Percentiles rank a stretch among this genome's conserved stretches.
These are phyloP conservation scores for Aspergillus awamori DNA, from an alignment of 2,329 filamentous ascomycete species.

Conservation along the genomic window DNA sequence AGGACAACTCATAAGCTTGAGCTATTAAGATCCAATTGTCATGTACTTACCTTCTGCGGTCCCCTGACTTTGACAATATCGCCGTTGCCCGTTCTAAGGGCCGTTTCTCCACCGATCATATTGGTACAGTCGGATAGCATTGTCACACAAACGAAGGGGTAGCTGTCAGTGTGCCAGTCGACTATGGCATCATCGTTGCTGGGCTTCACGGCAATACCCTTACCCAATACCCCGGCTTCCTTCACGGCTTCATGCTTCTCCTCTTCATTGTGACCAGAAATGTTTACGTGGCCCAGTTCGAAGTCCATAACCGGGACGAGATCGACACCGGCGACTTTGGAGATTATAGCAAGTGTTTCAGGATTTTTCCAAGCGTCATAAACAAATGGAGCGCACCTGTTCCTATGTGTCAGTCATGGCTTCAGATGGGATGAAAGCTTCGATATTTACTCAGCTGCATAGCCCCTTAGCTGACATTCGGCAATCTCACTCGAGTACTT, in stretches of 20 bases:
- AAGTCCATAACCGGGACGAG: conserved; percentile 58
- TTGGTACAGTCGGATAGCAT: conserved; percentile 64
- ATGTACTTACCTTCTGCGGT: conserved; percentile 57
- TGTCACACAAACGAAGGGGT: conserved; percentile 70
- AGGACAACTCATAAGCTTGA: conserved; percentile 9
- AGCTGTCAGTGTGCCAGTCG: conserved; percentile 67
- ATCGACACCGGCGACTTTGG: conserved; percentile 58
- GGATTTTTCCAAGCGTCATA: conserved; percentile 64
- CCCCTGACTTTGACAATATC: conserved; percentile 62
- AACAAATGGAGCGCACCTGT: conserved; percentile 64
- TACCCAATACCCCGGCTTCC: conserved; percentile 44
- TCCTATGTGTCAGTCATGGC: background rate
- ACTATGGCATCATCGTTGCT: conserved; percentile 59
- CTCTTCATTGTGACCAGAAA: conserved; percentile 55
- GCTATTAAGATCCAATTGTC: background rate
- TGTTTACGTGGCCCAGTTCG: conserved; percentile 61
- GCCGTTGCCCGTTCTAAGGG: conserved; percentile 57
- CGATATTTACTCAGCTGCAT: conserved; percentile 56
- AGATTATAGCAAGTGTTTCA: conserved; percentile 52
- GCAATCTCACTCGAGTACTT: conserved; percentile 63
- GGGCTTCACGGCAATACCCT: conserved; percentile 47
- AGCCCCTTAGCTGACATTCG: conserved; percentile 59
- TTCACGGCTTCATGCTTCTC: conserved; percentile 49
- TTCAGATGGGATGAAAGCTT: background rate
- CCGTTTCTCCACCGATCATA: conserved; percentile 44